These are phyloP conservation scores for Annona squamosa DNA, from an alignment of 164 flowering plant genomes.

Conservation along the genomic window DNA sequence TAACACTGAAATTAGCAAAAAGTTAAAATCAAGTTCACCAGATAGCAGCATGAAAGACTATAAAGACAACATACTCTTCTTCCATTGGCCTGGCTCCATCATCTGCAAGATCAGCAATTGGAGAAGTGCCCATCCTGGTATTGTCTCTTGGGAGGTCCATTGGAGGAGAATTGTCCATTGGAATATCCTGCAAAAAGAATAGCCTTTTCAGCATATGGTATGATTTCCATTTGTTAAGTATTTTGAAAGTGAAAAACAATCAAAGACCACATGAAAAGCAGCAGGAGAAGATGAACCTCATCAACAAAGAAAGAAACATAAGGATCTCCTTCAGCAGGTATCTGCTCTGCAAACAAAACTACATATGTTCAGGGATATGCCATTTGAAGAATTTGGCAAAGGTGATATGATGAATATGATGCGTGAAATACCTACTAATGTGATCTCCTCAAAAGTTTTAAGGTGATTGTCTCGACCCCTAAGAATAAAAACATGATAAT, in stretches of 20 bases:
- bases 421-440: constrained; percentile 46
- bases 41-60: neutral
- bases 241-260: neutral
- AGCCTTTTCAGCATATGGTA: neutral
- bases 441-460: constrained; percentile 62
- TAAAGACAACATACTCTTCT: constrained; percentile 34
- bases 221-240: neutral
- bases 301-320: constrained; percentile 52
- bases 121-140: too few relatives aligned
- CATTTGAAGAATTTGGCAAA: neutral
- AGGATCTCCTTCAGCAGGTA: constrained; percentile 40
- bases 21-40: neutral
- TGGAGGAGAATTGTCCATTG: constrained; percentile 17
- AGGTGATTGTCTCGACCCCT: constrained; percentile 54
- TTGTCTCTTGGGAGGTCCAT: too few relatives aligned
- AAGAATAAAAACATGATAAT: constrained; percentile 1
- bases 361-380: neutral
- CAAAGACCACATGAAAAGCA: neutral
- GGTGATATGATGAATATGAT: neutral
- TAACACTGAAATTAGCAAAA: neutral
- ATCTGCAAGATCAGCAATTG: constrained; percentile 16
- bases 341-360: constrained; percentile 42
- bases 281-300: constrained; percentile 37
- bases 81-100: constrained; percentile 28
- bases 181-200: constrained; percentile 32